phyloP scores from a whole-genome alignment of 495 filamentous ascomycete species.

The Aspergillus affinis region DNA sequence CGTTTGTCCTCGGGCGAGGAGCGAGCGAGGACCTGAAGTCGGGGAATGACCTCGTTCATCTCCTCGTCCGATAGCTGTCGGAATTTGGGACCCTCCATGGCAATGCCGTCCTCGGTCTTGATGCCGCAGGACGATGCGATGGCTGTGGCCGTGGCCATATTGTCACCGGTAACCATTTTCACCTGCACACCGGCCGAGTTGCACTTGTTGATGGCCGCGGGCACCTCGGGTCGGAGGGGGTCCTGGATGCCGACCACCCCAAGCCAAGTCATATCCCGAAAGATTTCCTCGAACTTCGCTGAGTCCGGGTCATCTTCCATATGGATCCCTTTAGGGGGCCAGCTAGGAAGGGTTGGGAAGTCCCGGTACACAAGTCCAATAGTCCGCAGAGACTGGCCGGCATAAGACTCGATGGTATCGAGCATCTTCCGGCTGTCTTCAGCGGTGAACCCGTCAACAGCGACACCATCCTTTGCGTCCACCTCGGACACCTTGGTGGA shows the following conservation, averaged over 20 bases:
- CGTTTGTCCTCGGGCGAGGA: constrained; percentile 89
- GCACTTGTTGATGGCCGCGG: constrained; percentile 70
- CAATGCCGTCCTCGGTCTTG: constrained; percentile 65
- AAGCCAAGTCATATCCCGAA: constrained; percentile 60
- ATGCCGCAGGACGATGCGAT: constrained; percentile 86
- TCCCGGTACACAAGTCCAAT: constrained; percentile 66
- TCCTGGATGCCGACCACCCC: constrained; percentile 68
- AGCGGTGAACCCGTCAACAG: constrained; percentile 35
- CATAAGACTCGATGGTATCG: constrained; percentile 55
- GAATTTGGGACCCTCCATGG: constrained; percentile 85
- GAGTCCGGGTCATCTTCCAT: constrained; percentile 50
- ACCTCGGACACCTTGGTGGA: constrained; percentile 33
- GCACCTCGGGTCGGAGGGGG: constrained; percentile 69
- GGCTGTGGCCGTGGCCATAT: constrained; percentile 75
- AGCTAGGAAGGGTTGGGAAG: constrained; percentile 57
- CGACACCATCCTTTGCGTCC: constrained; percentile 31
- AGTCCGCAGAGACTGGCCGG: constrained; percentile 58
- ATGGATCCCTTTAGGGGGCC: constrained; percentile 53
- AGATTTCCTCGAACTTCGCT: constrained; percentile 57
- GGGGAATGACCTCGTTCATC: constrained; percentile 71
- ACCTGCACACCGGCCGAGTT: constrained; percentile 78
- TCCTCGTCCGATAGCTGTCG: constrained; percentile 68
- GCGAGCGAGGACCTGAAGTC: constrained; percentile 78
- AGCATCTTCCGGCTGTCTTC: constrained; percentile 29
- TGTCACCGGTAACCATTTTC: constrained; percentile 90